Base-by-base conservation (phyloP, 2,329 filamentous ascomycete species). In the Colletotrichum navitas region DNA sequence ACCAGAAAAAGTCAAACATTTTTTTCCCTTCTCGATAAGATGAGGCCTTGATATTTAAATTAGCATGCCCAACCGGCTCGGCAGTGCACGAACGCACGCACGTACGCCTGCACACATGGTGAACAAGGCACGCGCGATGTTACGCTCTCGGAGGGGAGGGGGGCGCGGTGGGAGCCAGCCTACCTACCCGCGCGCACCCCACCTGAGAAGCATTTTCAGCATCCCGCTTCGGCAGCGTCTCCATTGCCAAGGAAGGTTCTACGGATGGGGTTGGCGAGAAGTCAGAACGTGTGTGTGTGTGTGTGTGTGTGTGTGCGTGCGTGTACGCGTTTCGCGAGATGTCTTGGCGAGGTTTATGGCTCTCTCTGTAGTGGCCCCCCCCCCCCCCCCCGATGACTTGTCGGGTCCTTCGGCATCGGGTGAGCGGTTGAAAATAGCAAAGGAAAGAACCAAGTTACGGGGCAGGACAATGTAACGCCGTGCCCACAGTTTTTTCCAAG, bases 191-290 rank as follows among this genome's bases (percentile, higher is more conserved):
- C 8, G 34, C 8, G 43, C 43, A 58, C 43, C 18, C 68, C 68
- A 60, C 59, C 52, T 49, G 68, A 68, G 45, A 71, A 68, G 65
- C 68, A 60, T 68, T 71, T 71, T 68, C 64, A 69, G 68, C 65
- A 71, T 34, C 32, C 49, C 39, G 41, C 11, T 18, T 34, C 26
- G 32, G 41, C 16, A 18, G 24, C n/a, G 26, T 56, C 26, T 32
- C 51, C 49, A 58, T 67, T 59, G 47, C 58, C 43, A 62, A 26
- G 41, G 36, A 47, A 47, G 43, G 29, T 32, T 52, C 14, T 18
- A 52, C 24, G 24, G 26, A 49, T 21, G n/a, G 43, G 43, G 8
- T 16, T 24, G n/a, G 10, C 7, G 26, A 47, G 14, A 63, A 63
- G 51, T 10, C 21, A 11, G 34, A 58, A 63, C 39, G 21, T n/a